phyloP scores from a whole-genome alignment of 257 asterid genomes.

The Voacanga thouarsii region DNA sequence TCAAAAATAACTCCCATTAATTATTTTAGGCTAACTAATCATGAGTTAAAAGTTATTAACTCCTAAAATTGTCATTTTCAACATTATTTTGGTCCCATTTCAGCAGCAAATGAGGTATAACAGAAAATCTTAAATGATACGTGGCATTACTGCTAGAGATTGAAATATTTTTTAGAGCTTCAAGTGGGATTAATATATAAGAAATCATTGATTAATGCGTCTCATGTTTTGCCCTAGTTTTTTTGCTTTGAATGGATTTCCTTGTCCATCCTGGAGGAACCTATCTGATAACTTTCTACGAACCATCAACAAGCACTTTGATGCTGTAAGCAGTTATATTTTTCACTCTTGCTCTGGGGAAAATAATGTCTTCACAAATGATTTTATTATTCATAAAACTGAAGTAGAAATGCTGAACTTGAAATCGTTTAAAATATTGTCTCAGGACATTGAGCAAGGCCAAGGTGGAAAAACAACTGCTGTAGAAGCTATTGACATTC shows the following conservation, averaged over 20 bases:
- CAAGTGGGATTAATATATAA: not conserved
- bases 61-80: too few relatives aligned
- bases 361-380: not conserved
- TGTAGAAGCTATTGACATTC: conserved; percentile 39
- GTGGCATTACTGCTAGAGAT: not conserved
- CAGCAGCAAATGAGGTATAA: conserved; percentile 39
- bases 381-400: too few relatives aligned
- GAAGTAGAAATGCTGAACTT: not conserved
- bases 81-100: conserved; percentile 50
- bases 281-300: conserved; percentile 63
- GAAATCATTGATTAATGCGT: not conserved
- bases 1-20: too few relatives aligned
- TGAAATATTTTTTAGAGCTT: not conserved
- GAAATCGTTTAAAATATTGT: not conserved
- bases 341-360: not conserved
- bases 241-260: conserved; percentile 51
- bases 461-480: conserved; percentile 29
- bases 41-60: too few relatives aligned
- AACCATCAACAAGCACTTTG: conserved; percentile 59
- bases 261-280: conserved; percentile 53
- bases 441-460: conserved; percentile 56
- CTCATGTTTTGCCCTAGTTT: conserved; percentile 23
- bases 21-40: too few relatives aligned
- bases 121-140: not conserved
- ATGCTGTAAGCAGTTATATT: conserved; percentile 24